Percentiles rank a stretch among this genome's conserved stretches.
phyloP scores from a whole-genome alignment of 1,139 yeast genomes.

The Hemisphaericaspora xylanilytica region DNA sequence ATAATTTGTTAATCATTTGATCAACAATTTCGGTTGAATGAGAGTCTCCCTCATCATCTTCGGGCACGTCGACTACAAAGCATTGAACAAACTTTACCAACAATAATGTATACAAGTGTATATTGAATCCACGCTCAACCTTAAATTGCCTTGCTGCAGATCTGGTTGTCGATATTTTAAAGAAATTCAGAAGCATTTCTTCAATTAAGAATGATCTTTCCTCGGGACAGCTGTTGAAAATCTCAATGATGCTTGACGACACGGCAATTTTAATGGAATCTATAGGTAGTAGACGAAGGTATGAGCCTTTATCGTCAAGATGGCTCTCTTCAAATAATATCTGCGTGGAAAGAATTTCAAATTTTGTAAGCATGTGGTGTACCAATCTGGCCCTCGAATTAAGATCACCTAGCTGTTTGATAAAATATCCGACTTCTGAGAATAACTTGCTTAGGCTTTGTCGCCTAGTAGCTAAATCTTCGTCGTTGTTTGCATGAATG shows the following conservation, averaged over 20 bases:
- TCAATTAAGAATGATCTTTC: conserved; percentile 61
- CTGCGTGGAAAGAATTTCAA: conserved; percentile 9
- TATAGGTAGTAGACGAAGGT: conserved; percentile 6
- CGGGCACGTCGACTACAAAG: conserved; percentile 15
- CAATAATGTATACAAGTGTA: conserved; percentile 49
- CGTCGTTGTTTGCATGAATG: background rate
- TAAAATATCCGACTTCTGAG: conserved; percentile 7
- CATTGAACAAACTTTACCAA: conserved; percentile 47
- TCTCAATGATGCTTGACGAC: conserved; percentile 14
- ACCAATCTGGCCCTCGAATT: conserved; percentile 7
- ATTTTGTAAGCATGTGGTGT: conserved; percentile 10
- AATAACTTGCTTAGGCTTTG: conserved; percentile 2
- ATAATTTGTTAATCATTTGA: conserved; percentile 3
- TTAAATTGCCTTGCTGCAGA: conserved; percentile 41
- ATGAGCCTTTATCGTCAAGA: conserved; percentile 5
- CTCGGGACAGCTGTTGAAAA: conserved; percentile 44
- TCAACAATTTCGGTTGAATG: conserved; percentile 1
- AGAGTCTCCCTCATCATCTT: conserved; percentile 1
- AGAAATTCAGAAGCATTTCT: conserved; percentile 55
- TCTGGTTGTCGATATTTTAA: conserved; percentile 46
- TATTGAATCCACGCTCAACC: conserved; percentile 41
- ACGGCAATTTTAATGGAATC: conserved; percentile 10
- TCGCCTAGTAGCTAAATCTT: background rate
- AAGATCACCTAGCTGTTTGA: conserved; percentile 9
- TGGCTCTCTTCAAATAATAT: conserved; percentile 10